Evolutionary conservation across 1,139 yeast genomes (phyloP), one percentile per base, ranked within the genome.

Genomic region (Candida mesenterica): DNA sequence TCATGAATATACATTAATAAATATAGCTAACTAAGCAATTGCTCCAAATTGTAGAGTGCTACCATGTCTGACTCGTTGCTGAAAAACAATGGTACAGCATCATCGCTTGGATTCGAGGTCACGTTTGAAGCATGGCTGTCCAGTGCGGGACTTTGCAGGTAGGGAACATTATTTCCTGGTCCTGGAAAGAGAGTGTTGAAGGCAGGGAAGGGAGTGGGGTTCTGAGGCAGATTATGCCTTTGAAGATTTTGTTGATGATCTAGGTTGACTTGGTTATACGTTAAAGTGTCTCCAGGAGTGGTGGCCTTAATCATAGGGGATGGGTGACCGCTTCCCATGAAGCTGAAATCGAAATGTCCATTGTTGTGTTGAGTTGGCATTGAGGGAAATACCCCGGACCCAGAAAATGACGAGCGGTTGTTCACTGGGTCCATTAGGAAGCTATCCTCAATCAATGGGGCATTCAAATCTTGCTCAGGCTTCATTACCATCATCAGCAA

Each of bases 401-500:
- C 22, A 6, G 22, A 19, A 6, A 19, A 6, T 19, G 22, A 19
- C 8, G 8, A 6, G 6, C 22, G 6, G 8, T 19, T 19, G 22
- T 19, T 19, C 9, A 19, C 8, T 6, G 6, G 9, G 9, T 19
- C 22, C 22, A 19, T 9, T 19, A 19, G 22, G 22, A 19, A 19
- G 17, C 7, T 16, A 24, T 36, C 39, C 7, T 38, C 33, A 10
- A 15, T 24, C 22, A 34, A 30, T 9, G 38, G 35, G 13, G 34
- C 24, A 13, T 24, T 27, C 12, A 20, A 30, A 6, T 38, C 41
- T 2, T 28, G 27, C 15, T 41, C 42, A 5, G 33, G 29, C 28
- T 34, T 41, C 45, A 42, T 42, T 1, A 45, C 43, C 42, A 48
- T 31, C 43, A 45, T 42, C 40, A 38, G 46, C 24, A 43, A 38